Evolutionary conservation across 2,329 filamentous ascomycete species (phyloP).

Genomic region (Colletotrichum sojae): DNA sequence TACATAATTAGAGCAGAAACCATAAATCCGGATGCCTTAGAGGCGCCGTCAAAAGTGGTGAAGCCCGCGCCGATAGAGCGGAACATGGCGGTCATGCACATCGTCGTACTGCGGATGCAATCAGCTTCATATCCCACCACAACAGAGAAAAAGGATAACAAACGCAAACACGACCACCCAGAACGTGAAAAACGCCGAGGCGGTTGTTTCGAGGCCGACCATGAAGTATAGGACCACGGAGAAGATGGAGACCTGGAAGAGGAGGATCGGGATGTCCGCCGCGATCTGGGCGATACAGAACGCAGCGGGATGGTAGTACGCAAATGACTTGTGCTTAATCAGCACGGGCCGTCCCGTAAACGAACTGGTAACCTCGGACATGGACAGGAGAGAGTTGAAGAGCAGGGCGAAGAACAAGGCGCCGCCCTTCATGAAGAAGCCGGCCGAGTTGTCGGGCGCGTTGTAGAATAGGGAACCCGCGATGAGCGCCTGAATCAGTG

Average conservation of each 20-base stretch:
- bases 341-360: slow-evolving; percentile 73
- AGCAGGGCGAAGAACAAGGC: slow-evolving; percentile 76
- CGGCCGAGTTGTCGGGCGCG: slow-evolving; percentile 68
- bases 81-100: slow-evolving; percentile 72
- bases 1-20: slow-evolving; percentile 71
- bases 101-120: background rate
- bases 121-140: slow-evolving; percentile 61
- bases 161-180: slow-evolving; percentile 65
- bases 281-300: slow-evolving; percentile 71
- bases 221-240: slow-evolving; percentile 75
- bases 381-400: slow-evolving; percentile 72
- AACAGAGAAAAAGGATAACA: slow-evolving; percentile 41
- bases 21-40: slow-evolving; percentile 67
- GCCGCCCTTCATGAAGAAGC: slow-evolving; percentile 75
- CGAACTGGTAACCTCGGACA: slow-evolving; percentile 76
- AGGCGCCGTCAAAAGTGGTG: slow-evolving; percentile 69
- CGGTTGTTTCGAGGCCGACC: slow-evolving; percentile 67
- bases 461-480: slow-evolving; percentile 78
- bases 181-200: slow-evolving; percentile 73
- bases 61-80: slow-evolving; percentile 69
- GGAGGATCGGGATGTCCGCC: slow-evolving; percentile 68
- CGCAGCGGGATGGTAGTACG: slow-evolving; percentile 69
- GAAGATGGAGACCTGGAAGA: slow-evolving; percentile 72
- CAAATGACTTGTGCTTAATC: slow-evolving; percentile 71
- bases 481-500: slow-evolving; percentile 72